Percentiles rank a stretch among this genome's conserved stretches.
These are phyloP conservation scores for Allium fistulosum DNA, from an alignment of 106 monocot genomes.

Conservation along the genomic window DNA sequence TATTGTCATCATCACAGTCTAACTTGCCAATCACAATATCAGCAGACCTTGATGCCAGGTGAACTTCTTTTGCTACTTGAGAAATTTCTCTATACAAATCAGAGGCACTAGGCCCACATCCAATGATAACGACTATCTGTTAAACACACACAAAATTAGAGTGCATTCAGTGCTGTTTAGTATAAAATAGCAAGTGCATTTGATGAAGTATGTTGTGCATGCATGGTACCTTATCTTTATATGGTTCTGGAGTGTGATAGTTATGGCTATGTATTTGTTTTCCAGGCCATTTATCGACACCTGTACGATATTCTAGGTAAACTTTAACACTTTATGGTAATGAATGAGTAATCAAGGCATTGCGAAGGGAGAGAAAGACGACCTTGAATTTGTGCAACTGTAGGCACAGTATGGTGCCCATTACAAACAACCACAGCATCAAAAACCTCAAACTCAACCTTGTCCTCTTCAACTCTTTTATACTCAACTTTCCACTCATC, in stretches of 20 bases:
- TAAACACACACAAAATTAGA: neutral
- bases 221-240: conserved; percentile 27
- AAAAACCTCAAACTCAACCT: conserved; percentile 36
- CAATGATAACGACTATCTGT: conserved; percentile 43
- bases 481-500: conserved; percentile 44
- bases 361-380: too few relatives aligned
- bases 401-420: conserved; percentile 73
- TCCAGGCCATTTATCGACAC: conserved; percentile 45
- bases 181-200: too few relatives aligned
- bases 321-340: too few relatives aligned
- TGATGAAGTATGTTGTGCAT: too few relatives aligned
- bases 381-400: conserved; percentile 74
- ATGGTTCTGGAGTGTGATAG: conserved; percentile 50
- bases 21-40: conserved; percentile 17
- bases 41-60: conserved; percentile 54
- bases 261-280: conserved; percentile 64
- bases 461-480: conserved; percentile 4
- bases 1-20: conserved; percentile 32
- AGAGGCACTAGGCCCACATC: conserved; percentile 49
- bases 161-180: neutral
- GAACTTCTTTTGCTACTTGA: conserved; percentile 76
- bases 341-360: too few relatives aligned
- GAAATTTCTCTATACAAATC: conserved; percentile 86
- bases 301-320: conserved; percentile 10
- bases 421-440: conserved; percentile 87